Conservation (phyloP, 2,329 filamentous ascomycete genomes). For the Colletotrichum navitas region DNA sequence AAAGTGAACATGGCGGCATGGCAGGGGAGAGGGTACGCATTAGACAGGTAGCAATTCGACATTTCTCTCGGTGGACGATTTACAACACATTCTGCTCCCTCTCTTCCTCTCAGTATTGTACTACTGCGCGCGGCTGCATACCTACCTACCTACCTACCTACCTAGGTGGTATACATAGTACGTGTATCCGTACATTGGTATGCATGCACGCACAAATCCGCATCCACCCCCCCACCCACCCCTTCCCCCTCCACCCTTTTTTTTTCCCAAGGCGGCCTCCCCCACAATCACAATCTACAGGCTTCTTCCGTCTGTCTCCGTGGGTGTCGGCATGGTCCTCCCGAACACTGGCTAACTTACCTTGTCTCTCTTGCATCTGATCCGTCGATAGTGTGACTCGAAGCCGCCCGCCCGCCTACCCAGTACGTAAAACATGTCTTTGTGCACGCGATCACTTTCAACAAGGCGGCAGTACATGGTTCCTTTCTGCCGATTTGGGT, state of each 20-base stretch:
- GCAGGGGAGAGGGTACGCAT: not conserved
- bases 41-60: not conserved
- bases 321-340: slow-evolving; percentile 34
- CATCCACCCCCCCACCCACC: slow-evolving; percentile 2
- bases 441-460: not conserved
- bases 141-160: not conserved
- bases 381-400: not conserved
- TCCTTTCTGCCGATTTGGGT: not conserved
- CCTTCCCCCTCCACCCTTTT: too few relatives aligned
- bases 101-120: not conserved
- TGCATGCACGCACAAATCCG: slow-evolving; percentile 1
- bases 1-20: slow-evolving; percentile 2
- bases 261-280: slow-evolving; percentile 7
- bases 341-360: slow-evolving; percentile 37
- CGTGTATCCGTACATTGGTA: too few relatives aligned
- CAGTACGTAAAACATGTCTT: not conserved
- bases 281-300: slow-evolving; percentile 38
- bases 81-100: not conserved
- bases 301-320: slow-evolving; percentile 35
- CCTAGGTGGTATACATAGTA: too few relatives aligned
- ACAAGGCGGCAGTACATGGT: not conserved
- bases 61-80: not conserved
- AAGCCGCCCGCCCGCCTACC: slow-evolving; percentile 1
- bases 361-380: slow-evolving; percentile 9
- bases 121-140: not conserved